These are phyloP conservation scores for Coemansia sp. DNA, from an alignment of 192 early-diverging fungal genomes.

Conservation along the genomic window DNA sequence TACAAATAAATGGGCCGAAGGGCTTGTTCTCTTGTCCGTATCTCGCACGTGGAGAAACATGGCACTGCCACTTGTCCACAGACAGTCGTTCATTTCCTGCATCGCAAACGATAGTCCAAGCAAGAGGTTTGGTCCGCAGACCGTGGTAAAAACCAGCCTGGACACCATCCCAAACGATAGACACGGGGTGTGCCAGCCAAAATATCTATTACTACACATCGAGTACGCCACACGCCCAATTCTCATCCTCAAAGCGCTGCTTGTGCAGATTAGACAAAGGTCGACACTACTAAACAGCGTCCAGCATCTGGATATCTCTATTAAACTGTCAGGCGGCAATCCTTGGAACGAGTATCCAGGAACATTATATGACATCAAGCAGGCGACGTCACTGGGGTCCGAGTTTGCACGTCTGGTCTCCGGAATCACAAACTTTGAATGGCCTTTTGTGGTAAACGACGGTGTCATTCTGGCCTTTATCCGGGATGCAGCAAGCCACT, in stretches of 20 bases:
- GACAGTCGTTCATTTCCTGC: neutral
- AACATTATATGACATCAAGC: neutral
- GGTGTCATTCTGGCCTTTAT: neutral
- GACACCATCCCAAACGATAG: neutral
- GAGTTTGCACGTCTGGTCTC: neutral
- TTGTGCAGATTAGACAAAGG: neutral
- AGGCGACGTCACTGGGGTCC: neutral
- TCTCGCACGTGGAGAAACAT: neutral
- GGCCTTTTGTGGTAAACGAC: neutral
- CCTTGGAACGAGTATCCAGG: neutral
- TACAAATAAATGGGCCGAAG: neutral
- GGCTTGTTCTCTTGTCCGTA: neutral
- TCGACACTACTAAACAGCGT: neutral
- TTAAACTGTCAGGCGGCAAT: neutral
- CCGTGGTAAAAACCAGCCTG: neutral
- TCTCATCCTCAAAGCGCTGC: neutral
- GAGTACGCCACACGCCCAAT: neutral
- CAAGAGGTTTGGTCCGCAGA: neutral
- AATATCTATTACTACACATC: neutral
- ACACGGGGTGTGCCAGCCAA: neutral
- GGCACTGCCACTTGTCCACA: neutral
- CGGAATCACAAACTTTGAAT: neutral
- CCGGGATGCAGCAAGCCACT: neutral
- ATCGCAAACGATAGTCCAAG: neutral
- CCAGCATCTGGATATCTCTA: neutral